A percentile compares a stretch with the other conserved stretches of the same genome.
Evolutionary conservation across 1,284 basidiomycete species (phyloP).

Genomic region (Sporisorium exsertum): DNA sequence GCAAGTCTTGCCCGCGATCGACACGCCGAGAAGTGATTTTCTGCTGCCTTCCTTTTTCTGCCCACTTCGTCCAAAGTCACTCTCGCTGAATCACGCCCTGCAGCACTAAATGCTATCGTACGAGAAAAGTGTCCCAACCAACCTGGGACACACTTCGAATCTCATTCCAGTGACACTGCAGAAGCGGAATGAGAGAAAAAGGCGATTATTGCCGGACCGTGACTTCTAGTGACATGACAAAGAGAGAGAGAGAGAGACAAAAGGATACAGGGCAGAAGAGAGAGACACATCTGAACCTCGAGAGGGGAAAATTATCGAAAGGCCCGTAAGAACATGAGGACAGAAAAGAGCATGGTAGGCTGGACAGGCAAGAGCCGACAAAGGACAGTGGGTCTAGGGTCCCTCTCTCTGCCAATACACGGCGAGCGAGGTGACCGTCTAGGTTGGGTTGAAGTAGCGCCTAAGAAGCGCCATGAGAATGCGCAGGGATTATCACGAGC

Average conservation of each 20-base stretch:
- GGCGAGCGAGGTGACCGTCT: constrained; percentile 3
- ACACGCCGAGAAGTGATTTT: not conserved
- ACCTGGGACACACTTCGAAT: not conserved
- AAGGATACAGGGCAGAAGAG: constrained; percentile 8
- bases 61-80: no score
- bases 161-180: not conserved
- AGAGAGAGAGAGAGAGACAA: constrained; percentile 8
- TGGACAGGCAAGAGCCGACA: not conserved
- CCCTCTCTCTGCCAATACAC: not conserved
- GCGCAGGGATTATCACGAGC: not conserved
- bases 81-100: not conserved
- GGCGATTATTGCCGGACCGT: constrained; percentile 4
- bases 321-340: not conserved
- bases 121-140: not conserved
- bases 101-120: not conserved
- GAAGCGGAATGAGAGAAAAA: not conserved
- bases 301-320: not conserved
- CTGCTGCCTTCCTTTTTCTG: constrained; percentile 1
- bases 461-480: not conserved
- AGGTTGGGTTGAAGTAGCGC: not conserved
- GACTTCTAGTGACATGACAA: constrained; percentile 1
- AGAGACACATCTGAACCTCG: not conserved
- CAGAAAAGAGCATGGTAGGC: not conserved
- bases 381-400: constrained; percentile 1
- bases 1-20: not conserved